Base-by-base conservation (phyloP, 495 filamentous ascomycete species). In the Hypoxylon cercidicola region DNA sequence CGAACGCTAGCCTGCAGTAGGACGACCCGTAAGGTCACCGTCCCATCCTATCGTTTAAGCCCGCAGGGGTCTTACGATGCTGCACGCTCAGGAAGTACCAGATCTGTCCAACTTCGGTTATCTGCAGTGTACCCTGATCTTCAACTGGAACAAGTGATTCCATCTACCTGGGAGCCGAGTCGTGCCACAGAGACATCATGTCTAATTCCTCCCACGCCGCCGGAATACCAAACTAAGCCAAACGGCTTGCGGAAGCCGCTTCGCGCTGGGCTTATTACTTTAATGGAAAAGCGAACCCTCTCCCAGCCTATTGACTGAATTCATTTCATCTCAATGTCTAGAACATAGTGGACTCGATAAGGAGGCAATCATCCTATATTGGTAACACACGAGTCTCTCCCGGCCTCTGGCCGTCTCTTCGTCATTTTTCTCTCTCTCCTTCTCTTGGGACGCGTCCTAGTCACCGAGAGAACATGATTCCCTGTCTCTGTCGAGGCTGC, bases 81-180 rank as follows among this genome's bases (percentile, higher is more conserved):
- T 71, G 68, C 62, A 64, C 61, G 53, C 52, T 55, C 48, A 61
- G 62, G 62, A 62, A 62, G 71, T 69, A 73, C 71, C 55, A 73
- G 71, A 73, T 73, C 69, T 74, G 71, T 74, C 68, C 62, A 37
- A 72, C 71, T 58, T 74, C 71, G 71, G 71, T 66, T 74, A 72
- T 71, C 71, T 72, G 65, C 68, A 74, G 71, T 74, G 48, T 47
- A 46, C 58, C 71, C 69, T 74, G 71, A 71, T 71, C 71, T 61
- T 69, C 69, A 61, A 66, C 59, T 72, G 56, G 66, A 63, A 63
- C 65, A 72, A 28, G 59, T 53, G 68, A 62, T 72, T 63, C 71
- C 71, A 66, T 69, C 45, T 61, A 68, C 63, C 66, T 74, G 71
- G 71, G 62, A 69, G 53, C 56, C 66, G 59, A 61, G 49, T 35